These are phyloP conservation scores for Hypoxylon perforatum DNA, from an alignment of 495 filamentous ascomycete genomes.

Conservation along the genomic window DNA sequence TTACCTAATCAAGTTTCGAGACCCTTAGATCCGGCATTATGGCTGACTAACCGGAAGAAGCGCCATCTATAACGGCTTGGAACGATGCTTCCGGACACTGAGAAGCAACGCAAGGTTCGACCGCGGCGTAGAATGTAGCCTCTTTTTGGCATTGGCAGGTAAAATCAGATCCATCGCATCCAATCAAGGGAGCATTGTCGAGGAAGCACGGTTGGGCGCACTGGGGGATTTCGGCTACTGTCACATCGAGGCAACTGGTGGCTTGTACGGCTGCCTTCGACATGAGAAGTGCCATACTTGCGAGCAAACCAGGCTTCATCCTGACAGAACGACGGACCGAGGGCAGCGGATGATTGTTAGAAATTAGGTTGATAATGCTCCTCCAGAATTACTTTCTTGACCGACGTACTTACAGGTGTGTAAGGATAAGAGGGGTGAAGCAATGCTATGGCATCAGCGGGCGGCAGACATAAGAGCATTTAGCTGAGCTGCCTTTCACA, in stretches of 20 bases:
- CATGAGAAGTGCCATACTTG: not conserved
- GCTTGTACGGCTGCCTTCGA: slow-evolving; percentile 1
- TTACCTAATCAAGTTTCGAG: not conserved
- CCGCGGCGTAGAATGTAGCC: slow-evolving; percentile 39
- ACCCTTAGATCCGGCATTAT: not conserved
- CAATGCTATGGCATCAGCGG: not conserved
- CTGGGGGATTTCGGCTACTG: slow-evolving; percentile 39
- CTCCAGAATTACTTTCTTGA: not conserved
- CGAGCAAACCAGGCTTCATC: slow-evolving; percentile 6
- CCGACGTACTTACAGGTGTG: not conserved
- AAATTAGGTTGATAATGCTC: not conserved
- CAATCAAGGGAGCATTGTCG: slow-evolving; percentile 36
- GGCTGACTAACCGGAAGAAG: slow-evolving; percentile 30
- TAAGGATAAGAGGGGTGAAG: not conserved
- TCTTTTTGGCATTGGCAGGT: slow-evolving; percentile 47
- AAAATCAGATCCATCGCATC: slow-evolving; percentile 46
- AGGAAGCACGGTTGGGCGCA: slow-evolving; percentile 50
- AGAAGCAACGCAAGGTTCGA: slow-evolving; percentile 44
- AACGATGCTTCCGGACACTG: slow-evolving; percentile 35
- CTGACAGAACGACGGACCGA: not conserved
- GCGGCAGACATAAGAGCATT: not conserved
- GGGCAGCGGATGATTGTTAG: not conserved
- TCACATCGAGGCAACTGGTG: slow-evolving; percentile 41
- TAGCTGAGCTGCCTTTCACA: slow-evolving; percentile 1
- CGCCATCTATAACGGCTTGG: slow-evolving; percentile 43